Percentiles rank a stretch among this genome's conserved stretches.
Conservation (phyloP, 2,329 filamentous ascomycete genomes). For the Botryotinia calthae region DNA sequence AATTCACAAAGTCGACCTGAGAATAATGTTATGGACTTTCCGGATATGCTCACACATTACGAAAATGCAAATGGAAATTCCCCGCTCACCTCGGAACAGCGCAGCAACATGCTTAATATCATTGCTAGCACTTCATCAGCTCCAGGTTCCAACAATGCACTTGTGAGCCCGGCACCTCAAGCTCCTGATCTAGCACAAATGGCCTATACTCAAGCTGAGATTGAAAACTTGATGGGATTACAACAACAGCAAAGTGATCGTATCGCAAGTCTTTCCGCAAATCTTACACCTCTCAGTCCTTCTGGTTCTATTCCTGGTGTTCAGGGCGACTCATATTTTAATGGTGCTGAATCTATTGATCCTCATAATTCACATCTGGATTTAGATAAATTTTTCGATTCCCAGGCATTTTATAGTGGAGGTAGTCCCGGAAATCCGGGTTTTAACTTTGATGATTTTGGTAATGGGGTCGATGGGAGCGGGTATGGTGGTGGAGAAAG, state of each 20-base stretch:
- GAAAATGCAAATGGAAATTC: constrained; percentile 50
- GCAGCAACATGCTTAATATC: constrained; percentile 56
- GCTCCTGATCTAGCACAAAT: constrained; percentile 58
- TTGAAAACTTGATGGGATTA: constrained; percentile 75
- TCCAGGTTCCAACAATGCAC: constrained; percentile 34
- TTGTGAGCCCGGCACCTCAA: constrained; percentile 38
- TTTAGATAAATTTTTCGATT: constrained; percentile 50
- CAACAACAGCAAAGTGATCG: constrained; percentile 76
- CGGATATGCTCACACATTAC: constrained; percentile 47
- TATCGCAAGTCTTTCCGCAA: constrained; percentile 69
- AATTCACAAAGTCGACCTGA: constrained; percentile 51
- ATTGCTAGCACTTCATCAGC: constrained; percentile 47
- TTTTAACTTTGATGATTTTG: constrained; percentile 28
- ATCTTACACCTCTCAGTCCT: constrained; percentile 77
- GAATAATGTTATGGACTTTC: constrained; percentile 46
- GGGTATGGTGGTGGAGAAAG: constrained; percentile 25
- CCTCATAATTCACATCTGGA: constrained; percentile 43
- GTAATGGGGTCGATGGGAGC: constrained; percentile 15
- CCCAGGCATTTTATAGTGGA: constrained; percentile 42
- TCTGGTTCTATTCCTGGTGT: constrained; percentile 75
- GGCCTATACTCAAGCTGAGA: constrained; percentile 67
- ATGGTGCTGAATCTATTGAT: constrained; percentile 38
- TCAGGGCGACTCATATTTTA: constrained; percentile 41
- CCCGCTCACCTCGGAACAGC: constrained; percentile 56
- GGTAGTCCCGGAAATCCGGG: constrained; percentile 31